Conservation (phyloP, 345 rosid genomes). For the Ricinus communis region DNA sequence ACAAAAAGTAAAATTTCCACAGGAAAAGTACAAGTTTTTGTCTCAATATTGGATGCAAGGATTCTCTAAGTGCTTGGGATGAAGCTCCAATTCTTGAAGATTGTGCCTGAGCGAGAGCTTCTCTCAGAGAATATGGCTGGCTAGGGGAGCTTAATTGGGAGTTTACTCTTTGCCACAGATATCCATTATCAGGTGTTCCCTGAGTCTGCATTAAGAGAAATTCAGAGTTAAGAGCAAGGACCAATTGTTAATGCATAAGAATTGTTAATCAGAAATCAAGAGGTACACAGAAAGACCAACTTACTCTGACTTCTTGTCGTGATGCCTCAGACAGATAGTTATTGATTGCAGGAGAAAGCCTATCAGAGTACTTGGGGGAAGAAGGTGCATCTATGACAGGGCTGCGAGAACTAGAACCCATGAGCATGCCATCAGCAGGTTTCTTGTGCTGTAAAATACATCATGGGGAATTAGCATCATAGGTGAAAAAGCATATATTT, state of each 20-base stretch:
- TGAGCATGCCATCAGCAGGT: slow-evolving; percentile 84
- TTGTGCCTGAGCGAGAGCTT: slow-evolving; percentile 98
- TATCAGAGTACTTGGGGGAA: slow-evolving; percentile 96
- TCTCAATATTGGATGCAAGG: slow-evolving; percentile 92
- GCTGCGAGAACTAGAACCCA: slow-evolving; percentile 87
- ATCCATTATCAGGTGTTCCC: slow-evolving; percentile 93
- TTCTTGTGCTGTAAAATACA: slow-evolving; percentile 72
- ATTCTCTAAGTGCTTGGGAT: slow-evolving; percentile 94
- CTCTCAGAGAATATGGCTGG: slow-evolving; percentile 97
- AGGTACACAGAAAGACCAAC: slow-evolving; percentile 23
- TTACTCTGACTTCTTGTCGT: slow-evolving; percentile 92
- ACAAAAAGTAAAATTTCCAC: neutral
- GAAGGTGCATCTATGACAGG: slow-evolving; percentile 77
- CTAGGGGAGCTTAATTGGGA: slow-evolving; percentile 97
- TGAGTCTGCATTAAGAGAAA: slow-evolving; percentile 59
- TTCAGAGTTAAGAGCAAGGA: slow-evolving; percentile 24
- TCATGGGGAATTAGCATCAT: slow-evolving; percentile 8
- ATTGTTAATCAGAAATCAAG: neutral
- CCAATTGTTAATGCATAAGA: neutral
- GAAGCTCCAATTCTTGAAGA: slow-evolving; percentile 99
- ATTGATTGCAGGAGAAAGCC: slow-evolving; percentile 96
- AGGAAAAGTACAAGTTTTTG: slow-evolving; percentile 71
- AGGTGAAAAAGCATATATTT: neutral
- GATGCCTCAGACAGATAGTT: slow-evolving; percentile 96
- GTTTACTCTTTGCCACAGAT: slow-evolving; percentile 93